phyloP scores from a whole-genome alignment of 2,329 filamentous ascomycete genomes.

The Xylariaceae sp. region DNA sequence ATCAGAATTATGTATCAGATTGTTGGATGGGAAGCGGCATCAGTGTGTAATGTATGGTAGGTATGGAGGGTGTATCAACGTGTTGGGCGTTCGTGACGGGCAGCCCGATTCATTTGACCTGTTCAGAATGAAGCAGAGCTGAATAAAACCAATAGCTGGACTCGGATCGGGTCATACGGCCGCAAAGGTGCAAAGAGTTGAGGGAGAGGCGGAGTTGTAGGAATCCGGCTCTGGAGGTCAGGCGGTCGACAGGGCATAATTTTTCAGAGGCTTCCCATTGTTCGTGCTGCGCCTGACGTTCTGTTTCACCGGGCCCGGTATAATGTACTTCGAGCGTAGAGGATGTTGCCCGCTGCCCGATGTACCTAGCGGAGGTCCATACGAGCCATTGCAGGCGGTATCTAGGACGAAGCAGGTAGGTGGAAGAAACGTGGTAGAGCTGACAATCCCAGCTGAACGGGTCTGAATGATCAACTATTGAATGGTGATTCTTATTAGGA shows the following conservation, averaged over 20 bases:
- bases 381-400: background rate
- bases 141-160: background rate
- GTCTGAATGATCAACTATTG: background rate
- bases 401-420: background rate
- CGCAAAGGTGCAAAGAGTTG: background rate
- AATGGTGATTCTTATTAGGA: background rate
- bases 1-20: background rate
- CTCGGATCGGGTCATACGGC: slow-evolving; percentile 9
- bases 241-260: slow-evolving; percentile 17
- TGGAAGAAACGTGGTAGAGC: background rate
- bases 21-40: background rate
- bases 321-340: background rate
- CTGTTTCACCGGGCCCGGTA: background rate
- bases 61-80: no score
- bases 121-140: background rate
- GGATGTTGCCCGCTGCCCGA: background rate
- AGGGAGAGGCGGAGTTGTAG: slow-evolving; percentile 4
- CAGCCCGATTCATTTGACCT: background rate
- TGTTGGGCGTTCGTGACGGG: background rate
- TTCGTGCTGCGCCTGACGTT: background rate
- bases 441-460: background rate
- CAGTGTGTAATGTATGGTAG: background rate
- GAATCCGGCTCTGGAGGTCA: slow-evolving; percentile 4
- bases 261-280: background rate
- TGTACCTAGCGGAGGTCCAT: background rate